These are phyloP conservation scores for Rutidosis leptorrhynchoides DNA, from an alignment of 129 eudicot genomes.

Conservation along the genomic window DNA sequence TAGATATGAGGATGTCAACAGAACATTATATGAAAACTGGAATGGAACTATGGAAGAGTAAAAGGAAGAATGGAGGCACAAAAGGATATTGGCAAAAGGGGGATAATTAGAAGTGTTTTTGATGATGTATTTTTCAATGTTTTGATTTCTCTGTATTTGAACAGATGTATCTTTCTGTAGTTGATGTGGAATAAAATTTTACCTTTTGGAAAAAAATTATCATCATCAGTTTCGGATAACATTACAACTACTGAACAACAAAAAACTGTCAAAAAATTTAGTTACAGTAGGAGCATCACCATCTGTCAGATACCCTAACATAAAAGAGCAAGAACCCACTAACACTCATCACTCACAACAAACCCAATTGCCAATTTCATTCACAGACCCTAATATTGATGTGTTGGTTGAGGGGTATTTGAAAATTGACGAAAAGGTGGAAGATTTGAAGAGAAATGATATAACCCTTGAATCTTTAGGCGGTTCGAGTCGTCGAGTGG, in stretches of 20 bases:
- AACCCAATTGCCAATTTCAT: slow-evolving; percentile 29
- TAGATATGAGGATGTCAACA: no score
- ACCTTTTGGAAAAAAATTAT: no score
- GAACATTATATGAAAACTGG: no score
- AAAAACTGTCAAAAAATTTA: slow-evolving; percentile 51
- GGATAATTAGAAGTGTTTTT: no score
- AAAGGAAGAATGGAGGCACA: no score
- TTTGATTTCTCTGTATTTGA: no score
- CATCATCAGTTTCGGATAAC: slow-evolving; percentile 38
- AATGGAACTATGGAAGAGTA: no score
- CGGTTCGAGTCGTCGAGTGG: slow-evolving; percentile 46
- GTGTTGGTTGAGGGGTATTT: slow-evolving; percentile 22
- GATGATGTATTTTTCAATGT: no score
- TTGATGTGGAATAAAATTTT: no score
- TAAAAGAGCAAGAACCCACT: slow-evolving; percentile 35
- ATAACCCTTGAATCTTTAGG: slow-evolving; percentile 58
- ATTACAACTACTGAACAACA: slow-evolving; percentile 37
- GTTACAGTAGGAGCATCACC: slow-evolving; percentile 87
- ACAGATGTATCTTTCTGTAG: no score
- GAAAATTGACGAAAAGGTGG: slow-evolving; percentile 28
- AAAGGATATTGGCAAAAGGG: no score
- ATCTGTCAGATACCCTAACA: slow-evolving; percentile 78
- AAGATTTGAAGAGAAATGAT: slow-evolving; percentile 26
- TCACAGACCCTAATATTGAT: slow-evolving; percentile 9
- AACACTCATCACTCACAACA: slow-evolving; percentile 14